These are phyloP conservation scores for Chlamydomonas schloesseri DNA, from an alignment of 139 green algal species.

Conservation along the genomic window DNA sequence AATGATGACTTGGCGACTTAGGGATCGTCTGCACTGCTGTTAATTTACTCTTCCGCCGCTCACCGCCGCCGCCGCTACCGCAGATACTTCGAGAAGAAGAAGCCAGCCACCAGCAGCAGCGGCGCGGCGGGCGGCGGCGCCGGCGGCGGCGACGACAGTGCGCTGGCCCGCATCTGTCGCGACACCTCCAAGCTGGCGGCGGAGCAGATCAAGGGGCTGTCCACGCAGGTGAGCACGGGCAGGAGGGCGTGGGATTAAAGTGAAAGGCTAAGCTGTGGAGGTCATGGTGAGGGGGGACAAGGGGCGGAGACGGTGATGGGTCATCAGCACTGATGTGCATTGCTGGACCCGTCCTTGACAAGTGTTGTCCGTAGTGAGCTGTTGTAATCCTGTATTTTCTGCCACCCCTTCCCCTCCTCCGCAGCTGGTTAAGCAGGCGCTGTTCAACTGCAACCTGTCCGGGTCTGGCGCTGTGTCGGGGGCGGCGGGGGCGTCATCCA, in stretches of 20 bases:
- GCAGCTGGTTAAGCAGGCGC: slow-evolving; percentile 66
- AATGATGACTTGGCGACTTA: no score
- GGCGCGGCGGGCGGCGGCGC: background rate
- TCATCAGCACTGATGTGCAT: background rate
- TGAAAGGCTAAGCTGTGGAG: no score
- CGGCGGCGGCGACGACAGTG: slow-evolving; percentile 11
- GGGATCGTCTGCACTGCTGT: no score
- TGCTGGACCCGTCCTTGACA: no score
- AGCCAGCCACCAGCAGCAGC: background rate
- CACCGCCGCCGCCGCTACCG: no score
- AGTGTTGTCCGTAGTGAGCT: background rate
- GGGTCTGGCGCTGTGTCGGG: background rate
- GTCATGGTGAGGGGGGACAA: background rate
- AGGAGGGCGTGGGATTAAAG: background rate
- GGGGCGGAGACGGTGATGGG: background rate
- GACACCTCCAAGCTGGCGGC: slow-evolving; percentile 80
- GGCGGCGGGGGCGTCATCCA: background rate
- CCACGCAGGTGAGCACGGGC: slow-evolving; percentile 72
- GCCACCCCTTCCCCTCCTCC: background rate
- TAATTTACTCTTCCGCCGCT: no score
- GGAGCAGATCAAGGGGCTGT: slow-evolving; percentile 92
- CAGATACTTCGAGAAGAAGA: slow-evolving; percentile 52
- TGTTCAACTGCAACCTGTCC: slow-evolving; percentile 68
- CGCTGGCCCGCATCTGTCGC: slow-evolving; percentile 63
- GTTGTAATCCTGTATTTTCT: background rate